Evolutionary conservation across 2,329 filamentous ascomycete species (phyloP).

Genomic region (Pseudogymnoascus sp.): DNA sequence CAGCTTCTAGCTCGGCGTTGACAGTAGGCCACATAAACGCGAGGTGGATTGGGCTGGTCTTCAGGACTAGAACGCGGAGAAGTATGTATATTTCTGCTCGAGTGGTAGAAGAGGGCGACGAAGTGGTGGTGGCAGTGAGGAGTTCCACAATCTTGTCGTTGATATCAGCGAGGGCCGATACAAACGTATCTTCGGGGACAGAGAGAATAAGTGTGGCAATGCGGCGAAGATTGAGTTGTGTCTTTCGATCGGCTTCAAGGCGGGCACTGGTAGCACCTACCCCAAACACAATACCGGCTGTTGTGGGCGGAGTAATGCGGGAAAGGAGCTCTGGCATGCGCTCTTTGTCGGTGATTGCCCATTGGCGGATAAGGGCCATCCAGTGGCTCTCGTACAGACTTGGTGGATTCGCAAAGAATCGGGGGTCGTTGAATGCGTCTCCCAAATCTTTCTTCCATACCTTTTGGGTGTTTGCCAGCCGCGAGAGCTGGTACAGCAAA

Average conservation of each 20-base stretch:
- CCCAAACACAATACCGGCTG: slow-evolving; percentile 96
- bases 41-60: slow-evolving; percentile 70
- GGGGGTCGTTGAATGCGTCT: slow-evolving; percentile 84
- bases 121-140: slow-evolving; percentile 71
- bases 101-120: slow-evolving; percentile 84
- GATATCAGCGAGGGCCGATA: slow-evolving; percentile 63
- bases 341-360: slow-evolving; percentile 80
- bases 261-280: slow-evolving; percentile 90
- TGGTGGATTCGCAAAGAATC: slow-evolving; percentile 69
- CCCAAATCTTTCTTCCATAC: slow-evolving; percentile 86
- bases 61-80: slow-evolving; percentile 71
- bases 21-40: slow-evolving; percentile 84
- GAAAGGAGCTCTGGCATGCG: slow-evolving; percentile 72
- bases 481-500: slow-evolving; percentile 69
- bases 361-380: slow-evolving; percentile 77
- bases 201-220: slow-evolving; percentile 74
- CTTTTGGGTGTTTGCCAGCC: slow-evolving; percentile 73
- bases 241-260: slow-evolving; percentile 88
- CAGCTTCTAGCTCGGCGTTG: slow-evolving; percentile 75
- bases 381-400: slow-evolving; percentile 63
- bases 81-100: slow-evolving; percentile 87
- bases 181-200: slow-evolving; percentile 69
- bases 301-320: slow-evolving; percentile 75
- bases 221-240: slow-evolving; percentile 80
- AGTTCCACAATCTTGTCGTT: slow-evolving; percentile 83